Evolutionary conservation across 169 alveolate species (phyloP), one percentile per base, ranked within the genome.

Genomic region (Eimeria sp.): DNA sequence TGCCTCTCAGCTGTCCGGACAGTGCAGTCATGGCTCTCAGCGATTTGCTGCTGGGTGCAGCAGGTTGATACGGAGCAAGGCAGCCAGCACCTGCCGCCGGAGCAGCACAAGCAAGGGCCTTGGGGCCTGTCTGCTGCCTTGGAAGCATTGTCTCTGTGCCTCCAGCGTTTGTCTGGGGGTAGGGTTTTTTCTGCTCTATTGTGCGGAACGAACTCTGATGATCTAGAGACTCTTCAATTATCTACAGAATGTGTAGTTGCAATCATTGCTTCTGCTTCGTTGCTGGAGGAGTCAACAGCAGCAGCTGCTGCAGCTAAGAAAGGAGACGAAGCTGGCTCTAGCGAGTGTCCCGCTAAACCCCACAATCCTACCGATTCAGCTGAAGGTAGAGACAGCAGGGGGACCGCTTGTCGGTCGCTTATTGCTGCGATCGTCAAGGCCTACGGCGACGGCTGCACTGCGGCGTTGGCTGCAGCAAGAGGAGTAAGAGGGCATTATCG

Each of bases 11-110:
- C 92, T 51, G 92, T 84, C 76, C 45, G 76, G 34, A 30, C 92
- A 54, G 30, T 84, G 51, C 92, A 84, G 61, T 84, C 92, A 16
- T 84, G 92, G 92, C 92, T 84, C 40, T 43, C 92, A 16, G 92
- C 92, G 10, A 20, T 45, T 27, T 84, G 92, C 57, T 57, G 78
- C 92, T 84, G 92, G 92, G 51, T 84, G 92, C 92, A 84, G 92
- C 89, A 49, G 20, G 72, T 80, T 11, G 89, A 45, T 14, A 27
- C 72, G 40, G 89, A 80, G 51, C 89, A 80, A 25, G 57, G 58
- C 40, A 45, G 58, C 58, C 84, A 75, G 34, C 76, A 25, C 25
- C 34, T 73, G 40, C 40, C 40, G 86, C 89, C 49, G 89, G 49
- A 49, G 47, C 65, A n/a, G 63, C 89, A 80, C 16, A 47, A 58